phyloP scores from a whole-genome alignment of 1,284 basidiomycete genomes.

The Blastosporella zonata region DNA sequence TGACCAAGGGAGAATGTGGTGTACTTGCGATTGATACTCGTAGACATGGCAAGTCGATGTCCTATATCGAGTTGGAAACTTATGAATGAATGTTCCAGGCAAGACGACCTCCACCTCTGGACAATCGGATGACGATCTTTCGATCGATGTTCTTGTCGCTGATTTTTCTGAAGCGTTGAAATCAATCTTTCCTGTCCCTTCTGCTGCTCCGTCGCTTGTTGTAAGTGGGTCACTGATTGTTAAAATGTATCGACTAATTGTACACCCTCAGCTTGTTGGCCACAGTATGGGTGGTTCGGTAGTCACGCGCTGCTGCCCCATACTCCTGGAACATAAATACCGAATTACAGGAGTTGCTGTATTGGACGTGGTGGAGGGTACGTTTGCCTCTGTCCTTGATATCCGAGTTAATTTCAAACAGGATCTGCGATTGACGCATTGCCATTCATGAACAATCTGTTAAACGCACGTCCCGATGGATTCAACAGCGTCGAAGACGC shows the following conservation, averaged over 20 bases:
- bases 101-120: slow-evolving; percentile 49
- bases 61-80: slow-evolving; percentile 1
- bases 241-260: slow-evolving; percentile 3
- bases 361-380: slow-evolving; percentile 95
- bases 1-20: slow-evolving; percentile 74
- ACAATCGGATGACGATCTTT: slow-evolving; percentile 64
- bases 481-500: slow-evolving; percentile 84
- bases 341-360: slow-evolving; percentile 82
- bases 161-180: slow-evolving; percentile 73
- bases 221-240: slow-evolving; percentile 39
- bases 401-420: slow-evolving; percentile 27
- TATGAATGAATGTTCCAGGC: slow-evolving; percentile 36
- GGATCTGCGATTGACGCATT: slow-evolving; percentile 94
- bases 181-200: slow-evolving; percentile 66
- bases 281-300: slow-evolving; percentile 94
- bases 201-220: slow-evolving; percentile 66
- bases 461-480: slow-evolving; percentile 81
- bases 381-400: slow-evolving; percentile 1
- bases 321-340: slow-evolving; percentile 67
- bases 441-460: slow-evolving; percentile 84
- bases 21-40: slow-evolving; percentile 84
- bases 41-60: slow-evolving; percentile 72
- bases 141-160: slow-evolving; percentile 63
- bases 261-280: slow-evolving; percentile 65
- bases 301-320: slow-evolving; percentile 67